Evolutionary conservation across 306 rosid genomes (phyloP), one percentile per base, ranked within the genome.

Genomic region (Quercus cerris): DNA sequence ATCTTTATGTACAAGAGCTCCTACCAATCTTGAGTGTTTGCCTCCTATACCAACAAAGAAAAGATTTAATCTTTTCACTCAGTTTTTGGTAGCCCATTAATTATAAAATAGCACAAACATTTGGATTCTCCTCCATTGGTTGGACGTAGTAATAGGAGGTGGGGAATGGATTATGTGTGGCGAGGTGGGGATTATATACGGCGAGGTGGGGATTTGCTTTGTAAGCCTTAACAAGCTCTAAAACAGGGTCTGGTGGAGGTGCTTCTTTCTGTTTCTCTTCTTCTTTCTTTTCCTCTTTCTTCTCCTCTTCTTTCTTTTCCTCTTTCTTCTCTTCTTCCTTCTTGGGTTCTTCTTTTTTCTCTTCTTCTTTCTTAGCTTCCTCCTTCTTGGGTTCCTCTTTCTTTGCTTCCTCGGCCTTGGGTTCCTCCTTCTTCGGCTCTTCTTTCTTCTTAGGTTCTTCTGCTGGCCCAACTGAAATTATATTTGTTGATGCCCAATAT

Each of bases 81-180:
- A 52, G 14, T 63, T 74, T 30, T 30, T 75, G 71, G 78, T 22
- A 73, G 14, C 56, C 77, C 44, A 57, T 31, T 38, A 38, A 38
- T 85, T 67, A 94, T 62, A 71, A 91, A 85, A 95, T 90, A 63
- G 76, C 94, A 82, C 99, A 95, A 12, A 91, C 90, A 85, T 89
- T 95, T 49, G 99, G 99, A 77, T 93, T 93, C 87, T 95, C 99
- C 78, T 95, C 99, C 78, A 93, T 96, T 89, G 97, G 90, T 20
- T 92, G 99, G 62, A 44, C 94, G 74, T 90, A 77, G 86, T 89
- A 89, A n/a, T 93, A 85, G 25, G 89, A 73, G 66, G 94, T 84
- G 88, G 0, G 46, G 46, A 0, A 6, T 38, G 44, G 44, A 38
- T 35, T 5, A 5, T 38, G 0, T 38, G 54, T 1, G 54, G 54